phyloP scores from a whole-genome alignment of 2,329 filamentous ascomycete species.

The Pestalotiopsis sp. region DNA sequence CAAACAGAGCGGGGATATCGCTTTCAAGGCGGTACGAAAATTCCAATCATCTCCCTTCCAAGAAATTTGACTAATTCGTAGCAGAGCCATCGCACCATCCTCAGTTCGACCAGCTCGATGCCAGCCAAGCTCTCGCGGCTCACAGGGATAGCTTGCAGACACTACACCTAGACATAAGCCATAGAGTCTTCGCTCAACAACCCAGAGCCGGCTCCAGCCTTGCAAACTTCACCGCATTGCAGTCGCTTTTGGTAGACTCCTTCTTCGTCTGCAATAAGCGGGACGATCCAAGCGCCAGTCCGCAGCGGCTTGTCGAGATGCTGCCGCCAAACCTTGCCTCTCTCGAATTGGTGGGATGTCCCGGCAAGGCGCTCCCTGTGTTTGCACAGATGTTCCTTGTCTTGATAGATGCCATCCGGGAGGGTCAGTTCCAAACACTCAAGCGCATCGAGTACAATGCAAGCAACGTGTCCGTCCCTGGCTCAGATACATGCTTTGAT shows the following conservation, averaged over 20 bases:
- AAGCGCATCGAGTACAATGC: neutral
- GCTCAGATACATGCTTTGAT: neutral
- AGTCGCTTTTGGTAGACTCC: neutral
- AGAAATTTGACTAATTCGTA: neutral
- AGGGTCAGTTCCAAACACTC: neutral
- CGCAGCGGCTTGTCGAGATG: neutral
- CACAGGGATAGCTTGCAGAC: neutral
- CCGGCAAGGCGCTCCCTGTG: neutral
- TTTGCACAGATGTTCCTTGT: neutral
- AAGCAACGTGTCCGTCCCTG: neutral
- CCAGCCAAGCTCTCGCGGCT: neutral
- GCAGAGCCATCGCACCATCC: too few relatives aligned
- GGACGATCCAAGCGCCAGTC: neutral
- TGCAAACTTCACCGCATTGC: neutral
- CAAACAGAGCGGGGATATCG: neutral
- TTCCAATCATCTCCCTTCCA: too few relatives aligned
- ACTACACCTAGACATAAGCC: neutral
- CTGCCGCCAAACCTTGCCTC: neutral
- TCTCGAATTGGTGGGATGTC: neutral
- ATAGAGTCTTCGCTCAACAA: neutral
- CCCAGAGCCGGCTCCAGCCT: neutral
- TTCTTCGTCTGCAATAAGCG: neutral
- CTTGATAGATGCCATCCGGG: neutral
- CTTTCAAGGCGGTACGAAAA: neutral
- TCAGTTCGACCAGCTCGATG: neutral